Evolutionary conservation across 768 basidiomycete genomes (phyloP), one percentile per base, ranked within the genome.

Genomic region (Phylloporus sp.): DNA sequence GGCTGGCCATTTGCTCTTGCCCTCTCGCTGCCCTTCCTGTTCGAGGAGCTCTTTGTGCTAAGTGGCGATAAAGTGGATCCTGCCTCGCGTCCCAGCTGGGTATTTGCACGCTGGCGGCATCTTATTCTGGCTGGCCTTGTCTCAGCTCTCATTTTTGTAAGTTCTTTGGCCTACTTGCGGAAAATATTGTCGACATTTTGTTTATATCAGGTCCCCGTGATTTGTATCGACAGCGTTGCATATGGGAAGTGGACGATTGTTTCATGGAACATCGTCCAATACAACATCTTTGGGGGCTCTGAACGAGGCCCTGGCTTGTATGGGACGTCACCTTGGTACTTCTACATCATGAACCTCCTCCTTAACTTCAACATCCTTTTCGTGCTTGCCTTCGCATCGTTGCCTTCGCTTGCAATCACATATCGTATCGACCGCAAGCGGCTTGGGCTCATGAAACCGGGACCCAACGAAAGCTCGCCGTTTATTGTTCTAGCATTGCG

Each of bases 1-100:
- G 96, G 95, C 6, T 99, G 96, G 96, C 96, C 96, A 6, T 99
- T 99, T 64, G 75, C 89, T n/a, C 74, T 92, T 15, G 82, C 89
- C 1, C 74, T 97, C 7, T 81, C 90, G 0, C 68, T 96, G 13
- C 96, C 96, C 2, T 94, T 95, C 56, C 80, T 94, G 11, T 65
- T 90, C 37, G 96, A 98, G 63, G 91, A 98, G 63, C 70, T 97
- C 18, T 87, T 92, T 59, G 63, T 94, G 20, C 79, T 72, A 44
- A 83, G 86, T 31, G 77, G 74, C 8, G 93, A 96, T 57, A 65
- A 66, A 31, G 80, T 86, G 22, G 62, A 77, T 24, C 59, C 76
- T 4, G 66, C 73, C 37, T 63, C 64, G 22, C 71, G 65, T 32
- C 27, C 33, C 8, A 67, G 65, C 29, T 92, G 90, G 90, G 68